Conservation (phyloP, 768 basidiomycete genomes). For the Lepiota brunneoincarnata region DNA sequence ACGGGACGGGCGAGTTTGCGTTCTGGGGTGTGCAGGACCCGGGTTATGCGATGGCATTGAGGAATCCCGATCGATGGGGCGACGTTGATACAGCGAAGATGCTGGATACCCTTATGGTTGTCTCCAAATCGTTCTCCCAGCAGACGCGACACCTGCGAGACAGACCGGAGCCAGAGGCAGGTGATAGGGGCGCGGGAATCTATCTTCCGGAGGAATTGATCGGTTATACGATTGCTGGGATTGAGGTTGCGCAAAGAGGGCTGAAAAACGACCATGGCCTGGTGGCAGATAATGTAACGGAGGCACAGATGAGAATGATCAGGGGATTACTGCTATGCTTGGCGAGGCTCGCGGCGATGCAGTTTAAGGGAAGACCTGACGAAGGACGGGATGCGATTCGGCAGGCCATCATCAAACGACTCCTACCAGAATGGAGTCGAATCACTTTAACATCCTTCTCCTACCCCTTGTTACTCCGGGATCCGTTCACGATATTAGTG, state of each 20-base stretch:
- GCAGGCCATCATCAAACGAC: slow-evolving; percentile 84
- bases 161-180: slow-evolving; percentile 64
- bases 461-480: slow-evolving; percentile 82
- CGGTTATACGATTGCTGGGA: slow-evolving; percentile 79
- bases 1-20: slow-evolving; percentile 84
- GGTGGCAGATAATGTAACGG: slow-evolving; percentile 75
- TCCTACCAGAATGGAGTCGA: slow-evolving; percentile 90
- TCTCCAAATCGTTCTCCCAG: slow-evolving; percentile 75
- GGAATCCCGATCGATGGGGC: slow-evolving; percentile 49
- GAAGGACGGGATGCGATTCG: slow-evolving; percentile 76
- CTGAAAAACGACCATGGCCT: slow-evolving; percentile 33
- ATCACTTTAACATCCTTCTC: slow-evolving; percentile 81
- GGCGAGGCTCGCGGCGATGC: slow-evolving; percentile 58
- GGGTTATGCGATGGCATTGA: slow-evolving; percentile 56
- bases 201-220: slow-evolving; percentile 92
- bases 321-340: slow-evolving; percentile 74
- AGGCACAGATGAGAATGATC: slow-evolving; percentile 74
- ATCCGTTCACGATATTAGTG: slow-evolving; percentile 86
- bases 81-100: slow-evolving; percentile 68
- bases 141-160: slow-evolving; percentile 84
- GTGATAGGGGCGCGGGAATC: slow-evolving; percentile 78
- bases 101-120: slow-evolving; percentile 82
- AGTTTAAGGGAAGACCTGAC: slow-evolving; percentile 69
- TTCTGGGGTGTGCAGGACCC: slow-evolving; percentile 87
- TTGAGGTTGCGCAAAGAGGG: slow-evolving; percentile 83